A percentile compares a stretch with the other conserved stretches of the same genome.
Evolutionary conservation across 768 basidiomycete genomes (phyloP).

Genomic region (Lactarius sp.): DNA sequence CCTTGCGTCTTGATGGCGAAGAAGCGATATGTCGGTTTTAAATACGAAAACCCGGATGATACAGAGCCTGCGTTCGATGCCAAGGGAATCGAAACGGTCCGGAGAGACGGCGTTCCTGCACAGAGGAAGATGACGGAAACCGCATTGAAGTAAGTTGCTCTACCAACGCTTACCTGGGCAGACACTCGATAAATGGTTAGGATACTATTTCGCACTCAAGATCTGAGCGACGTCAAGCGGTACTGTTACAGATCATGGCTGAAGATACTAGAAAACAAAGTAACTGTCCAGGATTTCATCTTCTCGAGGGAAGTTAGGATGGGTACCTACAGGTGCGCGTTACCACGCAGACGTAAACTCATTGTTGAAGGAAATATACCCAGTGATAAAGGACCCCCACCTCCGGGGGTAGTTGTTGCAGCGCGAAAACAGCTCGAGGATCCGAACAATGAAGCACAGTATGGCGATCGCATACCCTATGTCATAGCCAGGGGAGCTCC

Average conservation of each 20-base stretch:
- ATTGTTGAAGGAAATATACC: not conserved
- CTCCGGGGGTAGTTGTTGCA: constrained; percentile 89
- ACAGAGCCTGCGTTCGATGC: constrained; percentile 81
- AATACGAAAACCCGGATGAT: constrained; percentile 83
- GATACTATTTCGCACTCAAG: constrained; percentile 84
- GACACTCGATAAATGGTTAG: constrained; percentile 38
- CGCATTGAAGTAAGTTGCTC: constrained; percentile 63
- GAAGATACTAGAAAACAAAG: constrained; percentile 74
- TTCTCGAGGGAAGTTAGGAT: constrained; percentile 92
- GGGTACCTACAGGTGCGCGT: constrained; percentile 81
- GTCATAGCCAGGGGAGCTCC: constrained; percentile 68
- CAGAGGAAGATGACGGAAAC: constrained; percentile 91
- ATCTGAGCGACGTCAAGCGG: constrained; percentile 83
- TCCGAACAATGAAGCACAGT: constrained; percentile 79
- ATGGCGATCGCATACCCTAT: constrained; percentile 91
- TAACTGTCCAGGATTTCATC: constrained; percentile 87
- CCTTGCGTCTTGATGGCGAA: constrained; percentile 96
- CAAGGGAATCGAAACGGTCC: constrained; percentile 96
- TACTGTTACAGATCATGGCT: constrained; percentile 84
- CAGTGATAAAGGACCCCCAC: constrained; percentile 81
- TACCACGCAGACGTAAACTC: not conserved
- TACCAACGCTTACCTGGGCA: not conserved
- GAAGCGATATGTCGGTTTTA: constrained; percentile 97
- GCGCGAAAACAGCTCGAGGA: constrained; percentile 69
- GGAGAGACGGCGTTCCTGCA: constrained; percentile 86